A percentile compares a stretch with the other conserved stretches of the same genome.
These are phyloP conservation scores for Bryopsis sp. DNA, from an alignment of 139 green algal species.

Conservation along the genomic window DNA sequence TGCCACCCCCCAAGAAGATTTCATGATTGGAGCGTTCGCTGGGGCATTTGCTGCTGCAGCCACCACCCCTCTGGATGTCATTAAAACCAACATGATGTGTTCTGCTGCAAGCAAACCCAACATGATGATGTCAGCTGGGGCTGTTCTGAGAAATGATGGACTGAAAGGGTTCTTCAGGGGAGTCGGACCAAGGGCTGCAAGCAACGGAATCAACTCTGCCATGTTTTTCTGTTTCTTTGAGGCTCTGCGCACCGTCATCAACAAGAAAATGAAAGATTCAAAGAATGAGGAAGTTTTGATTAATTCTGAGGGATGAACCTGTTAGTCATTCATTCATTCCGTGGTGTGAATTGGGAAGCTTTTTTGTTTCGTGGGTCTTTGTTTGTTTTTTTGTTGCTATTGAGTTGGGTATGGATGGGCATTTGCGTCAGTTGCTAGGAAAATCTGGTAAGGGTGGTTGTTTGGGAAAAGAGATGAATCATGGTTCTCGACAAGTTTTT, in stretches of 20 bases:
- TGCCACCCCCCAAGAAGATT: constrained; percentile 47
- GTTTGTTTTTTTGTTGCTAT: too few species aligned
- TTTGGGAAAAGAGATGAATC: too few species aligned
- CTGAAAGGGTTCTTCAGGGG: constrained; percentile 48
- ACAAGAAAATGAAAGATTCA: not conserved
- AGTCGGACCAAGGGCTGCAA: constrained; percentile 53
- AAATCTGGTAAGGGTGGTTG: too few species aligned
- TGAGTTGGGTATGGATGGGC: too few species aligned
- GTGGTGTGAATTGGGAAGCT: too few species aligned
- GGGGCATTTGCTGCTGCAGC: constrained; percentile 64
- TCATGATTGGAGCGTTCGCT: constrained; percentile 60
- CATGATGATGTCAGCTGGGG: constrained; percentile 25
- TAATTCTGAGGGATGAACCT: too few species aligned
- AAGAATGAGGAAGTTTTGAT: too few species aligned
- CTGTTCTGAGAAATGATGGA: constrained; percentile 24
- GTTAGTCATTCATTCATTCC: too few species aligned
- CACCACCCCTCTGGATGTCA: constrained; percentile 83
- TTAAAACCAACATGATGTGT: constrained; percentile 92
- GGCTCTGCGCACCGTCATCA: constrained; percentile 39
- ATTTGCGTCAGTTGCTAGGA: too few species aligned
- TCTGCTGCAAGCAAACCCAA: constrained; percentile 46
- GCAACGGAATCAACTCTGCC: constrained; percentile 74
- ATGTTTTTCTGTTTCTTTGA: constrained; percentile 85
- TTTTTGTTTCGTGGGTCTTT: too few species aligned
- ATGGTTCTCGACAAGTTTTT: too few species aligned